phyloP scores from a whole-genome alignment of 768 basidiomycete species.

The Pleurotus djamor region DNA sequence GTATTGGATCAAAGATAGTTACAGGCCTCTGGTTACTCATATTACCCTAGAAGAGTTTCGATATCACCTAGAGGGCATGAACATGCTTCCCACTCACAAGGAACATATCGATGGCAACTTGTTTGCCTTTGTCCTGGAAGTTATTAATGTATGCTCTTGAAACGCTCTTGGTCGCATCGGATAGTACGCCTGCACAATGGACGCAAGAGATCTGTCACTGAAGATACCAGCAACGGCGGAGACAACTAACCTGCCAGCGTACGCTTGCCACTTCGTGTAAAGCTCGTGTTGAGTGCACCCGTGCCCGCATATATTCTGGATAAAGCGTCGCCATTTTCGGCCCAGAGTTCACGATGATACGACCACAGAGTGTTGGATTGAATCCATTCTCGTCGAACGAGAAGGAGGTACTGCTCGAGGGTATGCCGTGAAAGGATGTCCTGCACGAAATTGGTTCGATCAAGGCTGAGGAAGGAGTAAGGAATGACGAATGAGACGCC shows the following conservation, averaged over 20 bases:
- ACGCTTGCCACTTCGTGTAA: conserved; percentile 92
- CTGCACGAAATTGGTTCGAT: conserved; percentile 97
- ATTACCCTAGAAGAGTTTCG: conserved; percentile 73
- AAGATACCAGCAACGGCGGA: no score
- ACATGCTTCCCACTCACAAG: conserved; percentile 51
- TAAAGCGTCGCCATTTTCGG: conserved; percentile 92
- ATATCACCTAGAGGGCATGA: not conserved
- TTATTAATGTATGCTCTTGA: conserved; percentile 97
- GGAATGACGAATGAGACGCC: conserved; percentile 6
- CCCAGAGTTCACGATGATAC: conserved; percentile 93
- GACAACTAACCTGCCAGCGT: conserved; percentile 71
- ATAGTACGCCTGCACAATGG: conserved; percentile 65
- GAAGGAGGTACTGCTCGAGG: conserved; percentile 78
- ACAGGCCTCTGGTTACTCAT: conserved; percentile 85
- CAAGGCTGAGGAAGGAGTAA: conserved; percentile 54
- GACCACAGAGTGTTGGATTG: conserved; percentile 72
- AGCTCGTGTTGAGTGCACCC: conserved; percentile 92
- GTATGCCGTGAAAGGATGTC: conserved; percentile 87
- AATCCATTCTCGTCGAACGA: conserved; percentile 77
- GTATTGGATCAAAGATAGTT: conserved; percentile 90
- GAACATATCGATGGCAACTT: conserved; percentile 93
- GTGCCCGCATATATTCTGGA: conserved; percentile 95
- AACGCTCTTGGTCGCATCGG: conserved; percentile 95
- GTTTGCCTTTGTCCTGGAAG: conserved; percentile 94
- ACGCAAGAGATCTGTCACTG: not conserved